Evolutionary conservation across 2,329 filamentous ascomycete species (phyloP), one percentile per base, ranked within the genome.

Genomic region (Proliferodiscus dingleyae): DNA sequence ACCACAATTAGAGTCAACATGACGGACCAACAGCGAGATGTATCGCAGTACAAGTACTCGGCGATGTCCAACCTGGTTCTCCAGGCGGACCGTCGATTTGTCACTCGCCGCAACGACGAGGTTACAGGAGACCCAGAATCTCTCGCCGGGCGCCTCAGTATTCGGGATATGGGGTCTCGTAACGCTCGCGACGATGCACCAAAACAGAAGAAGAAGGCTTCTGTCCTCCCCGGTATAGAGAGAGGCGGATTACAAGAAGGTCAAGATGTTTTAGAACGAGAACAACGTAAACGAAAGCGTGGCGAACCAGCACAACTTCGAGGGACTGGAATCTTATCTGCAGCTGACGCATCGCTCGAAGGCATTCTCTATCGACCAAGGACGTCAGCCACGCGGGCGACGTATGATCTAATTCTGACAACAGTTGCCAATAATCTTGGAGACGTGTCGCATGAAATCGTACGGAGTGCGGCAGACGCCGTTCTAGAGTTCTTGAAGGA

Each of bases 11-110:
- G 37, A 46, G 41, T 55, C 55, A 66, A 53, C 43, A 90, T 91
- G 87, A 77, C 85, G 68, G 86, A 83, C 67, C 75, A 80, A 68
- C 75, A 83, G 63, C 80, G 80, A 69, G 81, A 93, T 85, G 87
- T 95, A 63, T 90, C 89, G 69, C 90, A 95, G 71, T 96, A 95
- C 80, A 96, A 96, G 71, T 95, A 96, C 80, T 89, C 89, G 82
- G 89, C 88, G 69, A 97, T 98, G 93, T 98, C 93, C 73, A 98
- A 98, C 82, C 85, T 98, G 89, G 93, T 98, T 66, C 88, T 98
- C 81, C 93, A 98, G 87, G 90, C 89, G 73, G 93, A 98, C 75
- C 85, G 90, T 72, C 85, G 93, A 61, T 97, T 98, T 66, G 85
- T 95, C 61, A 89, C 89, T 54, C 83, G 93, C 66, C 83, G 89